Base-by-base conservation (phyloP, 1,284 basidiomycete species). In the Irpex sp. region DNA sequence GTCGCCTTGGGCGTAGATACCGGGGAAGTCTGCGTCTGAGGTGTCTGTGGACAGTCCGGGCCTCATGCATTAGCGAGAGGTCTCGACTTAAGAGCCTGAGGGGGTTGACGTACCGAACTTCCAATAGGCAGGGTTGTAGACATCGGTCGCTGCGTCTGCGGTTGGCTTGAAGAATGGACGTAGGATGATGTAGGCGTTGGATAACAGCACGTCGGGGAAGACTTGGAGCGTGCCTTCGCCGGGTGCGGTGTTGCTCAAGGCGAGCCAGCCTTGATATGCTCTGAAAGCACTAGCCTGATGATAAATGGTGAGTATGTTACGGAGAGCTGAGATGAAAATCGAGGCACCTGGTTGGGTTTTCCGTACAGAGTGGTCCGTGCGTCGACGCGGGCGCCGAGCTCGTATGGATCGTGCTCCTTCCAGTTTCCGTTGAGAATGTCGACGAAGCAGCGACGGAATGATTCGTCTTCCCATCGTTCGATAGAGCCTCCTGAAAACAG, bases 391-490 rank as follows among this genome's bases (percentile, higher is more conserved):
- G 39, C 39, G 15, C 39, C 39, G 39, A 43, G 39, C 1, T 43
- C 39, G 39, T 43, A 43, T 5, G 39, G 39, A 43, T 43, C 39
- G 15, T 43, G 39, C 15, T 43, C 39, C 5, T 43, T 43, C 39
- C 39, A 94, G 39, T 86, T 76, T 0, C 90, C 90, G 13, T 74
- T 71, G 15, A 95, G 76, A 61, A 95, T 92, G 57, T 85, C 79
- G 1, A 75, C 74, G 71, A 89, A 94, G 66, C 85, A 88, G 2
- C 76, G 78, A 43, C 90, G 80, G 76, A 94, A 92, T 1, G 72
- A 75, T 4, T 81, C 75, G 69, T 95, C 92, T 72, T 95, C 92
- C 93, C 93, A 95, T 26, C 92, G 80, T 75, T 95, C 94, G 35
- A 95, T 88, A 0, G 84, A 77, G 1, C 92, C 93, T 8, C 93